Base-by-base conservation (phyloP, 345 rosid species). In the Syzygium jambos region DNA sequence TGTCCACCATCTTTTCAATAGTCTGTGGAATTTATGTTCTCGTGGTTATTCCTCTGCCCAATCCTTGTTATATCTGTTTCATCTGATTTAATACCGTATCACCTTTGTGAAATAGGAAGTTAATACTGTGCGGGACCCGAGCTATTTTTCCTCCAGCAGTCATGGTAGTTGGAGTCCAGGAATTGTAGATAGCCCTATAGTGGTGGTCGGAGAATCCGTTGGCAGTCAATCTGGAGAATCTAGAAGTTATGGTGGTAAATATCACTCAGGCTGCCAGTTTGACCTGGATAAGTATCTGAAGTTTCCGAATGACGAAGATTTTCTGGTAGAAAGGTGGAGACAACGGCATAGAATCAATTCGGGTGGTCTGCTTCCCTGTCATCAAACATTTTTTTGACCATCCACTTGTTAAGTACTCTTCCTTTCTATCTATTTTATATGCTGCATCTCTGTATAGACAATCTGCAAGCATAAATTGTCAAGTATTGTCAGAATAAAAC, bases 101-200 rank as follows among this genome's bases (percentile, higher is more conserved):
- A 34, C 5, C 21, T 86, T 54, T 85, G 30, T 89, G 21, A 84
- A n/a, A 78, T 63, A 95, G 98, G 96, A 89, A 87, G 85, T 90
- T 34, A 88, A 90, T 65, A 85, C 89, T 65, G 91, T 86, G 86
- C 91, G 77, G 85, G 96, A 92, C 86, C 59, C 12, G 53, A 92
- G 91, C 89, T 86, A 80, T 85, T 89, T 89, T 65, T 91, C 95
- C 9, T 78, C 86, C 82, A 98, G 98, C 90, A 96, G 98, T 93
- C 94, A 68, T 16, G 98, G 95, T 84, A 96, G 99, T 86, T 95
- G 99, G 95, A 95, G 92, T 89, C 98, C 98, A 0, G 93, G 87
- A 89, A 54, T 87, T 85, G n/a, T 83, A 3, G 89, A 90, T 43
- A 86, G 87, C 29, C 90, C 91, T 57, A 85, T 87, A 46, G 82